These are phyloP conservation scores for Xylaria telfairii DNA, from an alignment of 495 filamentous ascomycete genomes.

Conservation along the genomic window DNA sequence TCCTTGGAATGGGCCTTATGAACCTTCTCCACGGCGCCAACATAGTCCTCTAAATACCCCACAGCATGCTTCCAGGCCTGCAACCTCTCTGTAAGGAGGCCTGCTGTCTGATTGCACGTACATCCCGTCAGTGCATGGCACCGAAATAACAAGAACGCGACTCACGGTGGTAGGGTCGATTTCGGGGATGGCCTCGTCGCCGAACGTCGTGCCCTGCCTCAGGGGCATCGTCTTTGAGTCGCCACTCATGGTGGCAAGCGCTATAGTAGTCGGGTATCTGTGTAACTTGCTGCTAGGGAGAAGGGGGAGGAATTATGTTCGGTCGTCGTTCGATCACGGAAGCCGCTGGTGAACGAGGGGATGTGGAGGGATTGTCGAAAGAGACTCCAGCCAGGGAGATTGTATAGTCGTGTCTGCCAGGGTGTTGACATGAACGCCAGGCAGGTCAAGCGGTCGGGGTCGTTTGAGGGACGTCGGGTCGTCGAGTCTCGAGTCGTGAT, in stretches of 20 bases:
- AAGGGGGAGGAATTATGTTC: neutral
- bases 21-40: constrained; percentile 80
- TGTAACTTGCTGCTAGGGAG: neutral
- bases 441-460: constrained; percentile 5
- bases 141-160: constrained; percentile 24
- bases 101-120: constrained; percentile 62
- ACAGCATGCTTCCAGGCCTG: constrained; percentile 96
- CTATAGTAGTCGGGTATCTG: neutral
- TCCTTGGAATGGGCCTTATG: constrained; percentile 88
- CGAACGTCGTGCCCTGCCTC: constrained; percentile 60
- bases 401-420: neutral
- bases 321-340: neutral
- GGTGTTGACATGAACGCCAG: neutral
- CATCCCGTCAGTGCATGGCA: constrained; percentile 23
- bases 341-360: neutral
- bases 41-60: constrained; percentile 87
- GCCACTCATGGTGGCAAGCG: constrained; percentile 37
- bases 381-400: neutral
- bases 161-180: constrained; percentile 78
- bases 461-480: constrained; percentile 31
- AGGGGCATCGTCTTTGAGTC: constrained; percentile 57
- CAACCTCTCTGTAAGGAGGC: constrained; percentile 81
- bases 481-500: neutral
- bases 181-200: constrained; percentile 71
- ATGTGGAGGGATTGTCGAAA: neutral